These are phyloP conservation scores for Xylariales sp. DNA, from an alignment of 2,329 filamentous ascomycete species.

Conservation along the genomic window DNA sequence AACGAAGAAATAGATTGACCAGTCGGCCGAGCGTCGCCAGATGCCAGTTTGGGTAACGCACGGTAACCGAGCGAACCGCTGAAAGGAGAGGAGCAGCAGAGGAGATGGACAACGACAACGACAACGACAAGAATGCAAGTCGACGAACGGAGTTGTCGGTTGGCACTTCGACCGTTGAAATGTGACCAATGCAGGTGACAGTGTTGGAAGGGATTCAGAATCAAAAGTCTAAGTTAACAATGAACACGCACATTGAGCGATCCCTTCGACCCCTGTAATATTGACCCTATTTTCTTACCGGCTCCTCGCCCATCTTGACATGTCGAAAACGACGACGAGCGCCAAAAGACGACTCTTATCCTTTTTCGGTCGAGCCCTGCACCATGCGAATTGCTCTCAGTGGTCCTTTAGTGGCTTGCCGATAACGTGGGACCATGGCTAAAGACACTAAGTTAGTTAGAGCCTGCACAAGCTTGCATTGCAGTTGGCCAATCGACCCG, in stretches of 20 bases:
- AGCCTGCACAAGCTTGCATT: conserved; percentile 7
- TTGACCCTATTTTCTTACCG: conserved; percentile 3
- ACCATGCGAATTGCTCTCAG: conserved; percentile 1
- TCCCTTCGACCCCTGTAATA: conserved; percentile 1
- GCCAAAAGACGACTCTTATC: conserved; percentile 5
- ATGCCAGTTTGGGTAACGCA: background rate
- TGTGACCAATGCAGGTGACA: no score
- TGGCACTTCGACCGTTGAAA: background rate
- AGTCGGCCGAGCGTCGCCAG: no score
- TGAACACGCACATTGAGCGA: no score
- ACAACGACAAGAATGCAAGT: background rate
- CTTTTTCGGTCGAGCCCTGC: conserved; percentile 2
- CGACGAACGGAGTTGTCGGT: background rate
- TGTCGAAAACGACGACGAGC: conserved; percentile 3
- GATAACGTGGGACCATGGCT: conserved; percentile 5
- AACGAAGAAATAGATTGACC: background rate
- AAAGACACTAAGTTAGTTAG: conserved; percentile 6
- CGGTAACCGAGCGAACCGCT: background rate
- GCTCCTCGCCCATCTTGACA: no score
- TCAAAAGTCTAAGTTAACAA: no score
- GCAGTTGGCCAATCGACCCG: conserved; percentile 1
- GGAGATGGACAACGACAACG: background rate
- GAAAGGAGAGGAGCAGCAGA: background rate
- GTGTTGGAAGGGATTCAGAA: background rate
- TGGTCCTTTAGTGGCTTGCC: conserved; percentile 5